A percentile compares a stretch with the other conserved stretches of the same genome.
Evolutionary conservation across 139 green algal species (phyloP).

Genomic region (Tetratostichococcus sp.): DNA sequence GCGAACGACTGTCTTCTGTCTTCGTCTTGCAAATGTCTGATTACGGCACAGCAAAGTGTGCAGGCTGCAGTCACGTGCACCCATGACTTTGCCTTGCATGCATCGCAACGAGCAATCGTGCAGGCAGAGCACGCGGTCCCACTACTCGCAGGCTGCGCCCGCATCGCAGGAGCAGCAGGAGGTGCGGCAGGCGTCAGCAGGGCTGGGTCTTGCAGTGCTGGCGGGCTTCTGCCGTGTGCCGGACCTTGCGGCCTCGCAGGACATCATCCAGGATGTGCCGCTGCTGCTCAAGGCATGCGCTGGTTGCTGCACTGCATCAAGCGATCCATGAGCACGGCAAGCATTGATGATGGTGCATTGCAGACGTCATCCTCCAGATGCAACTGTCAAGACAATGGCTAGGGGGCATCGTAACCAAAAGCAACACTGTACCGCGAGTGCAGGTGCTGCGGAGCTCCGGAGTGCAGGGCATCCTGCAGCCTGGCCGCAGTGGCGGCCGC

Average conservation of each 20-base stretch:
- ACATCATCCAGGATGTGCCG: conserved; percentile 34
- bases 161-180: conserved; percentile 17
- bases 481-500: too few species aligned
- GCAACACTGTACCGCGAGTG: not conserved
- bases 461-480: not conserved
- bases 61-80: too few species aligned
- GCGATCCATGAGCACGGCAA: too few species aligned
- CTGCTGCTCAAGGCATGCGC: conserved; percentile 36
- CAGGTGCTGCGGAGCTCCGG: conserved; percentile 10
- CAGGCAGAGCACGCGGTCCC: not conserved
- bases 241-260: conserved; percentile 32
- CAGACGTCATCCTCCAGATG: too few species aligned
- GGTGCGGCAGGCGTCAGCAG: conserved; percentile 7
- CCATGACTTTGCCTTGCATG: not conserved
- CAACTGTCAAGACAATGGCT: too few species aligned
- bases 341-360: too few species aligned
- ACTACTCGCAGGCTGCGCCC: not conserved
- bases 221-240: conserved; percentile 34
- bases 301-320: too few species aligned
- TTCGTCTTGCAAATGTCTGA: too few species aligned
- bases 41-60: too few species aligned
- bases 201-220: conserved; percentile 49
- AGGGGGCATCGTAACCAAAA: too few species aligned
- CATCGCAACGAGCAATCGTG: not conserved
- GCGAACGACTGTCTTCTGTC: too few species aligned